Evolutionary conservation across 2,329 filamentous ascomycete genomes (phyloP), one percentile per base, ranked within the genome.

Genomic region (Endoconidiophora polonica): DNA sequence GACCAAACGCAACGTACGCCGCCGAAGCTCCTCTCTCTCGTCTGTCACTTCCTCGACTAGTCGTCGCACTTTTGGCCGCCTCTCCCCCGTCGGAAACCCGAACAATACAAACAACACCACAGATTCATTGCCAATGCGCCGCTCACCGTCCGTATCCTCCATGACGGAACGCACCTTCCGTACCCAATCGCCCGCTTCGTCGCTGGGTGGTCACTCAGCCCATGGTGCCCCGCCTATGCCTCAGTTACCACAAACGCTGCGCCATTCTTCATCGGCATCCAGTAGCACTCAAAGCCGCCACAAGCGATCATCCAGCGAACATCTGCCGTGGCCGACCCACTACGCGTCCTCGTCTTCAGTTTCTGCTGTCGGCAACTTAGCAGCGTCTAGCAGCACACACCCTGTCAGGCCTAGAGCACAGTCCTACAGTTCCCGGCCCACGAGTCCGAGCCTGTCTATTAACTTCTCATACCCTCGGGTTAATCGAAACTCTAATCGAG

Each of bases 81-180:
- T 51, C 18, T 51, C 49, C 16, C 44, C 47, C 33, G 18, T 33
- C 18, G n/a, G 12, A 10, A 18, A 22, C 37, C 22, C 18, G 41
- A 43, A 18, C 24, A 43, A 36, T 24, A 16, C 23, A 26, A 23
- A 43, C 9, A 29, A 38, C 18, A 37, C 18, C 16, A 16, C 43
- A 3, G 37, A 33, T 29, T 46, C 49, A 48, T 47, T 29, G n/a
- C n/a, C 33, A 9, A 66, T 88, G 54, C 72, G 80, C 54, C 72
- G 85, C 58, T 71, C 74, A 37, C 74, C 71, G 50, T 93, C 88
- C 65, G 75, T 75, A 24, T 74, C 79, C 20, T 94, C 87, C 46
- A 94, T 96, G 88, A 81, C 77, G 26, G 84, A 90, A 62, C 77
- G 90, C 52, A 88, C 86, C 1, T 94, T 95, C 63, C 79, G 88